These are phyloP conservation scores for Paxillus ammoniavirescens DNA, from an alignment of 768 basidiomycete genomes.

Conservation along the genomic window DNA sequence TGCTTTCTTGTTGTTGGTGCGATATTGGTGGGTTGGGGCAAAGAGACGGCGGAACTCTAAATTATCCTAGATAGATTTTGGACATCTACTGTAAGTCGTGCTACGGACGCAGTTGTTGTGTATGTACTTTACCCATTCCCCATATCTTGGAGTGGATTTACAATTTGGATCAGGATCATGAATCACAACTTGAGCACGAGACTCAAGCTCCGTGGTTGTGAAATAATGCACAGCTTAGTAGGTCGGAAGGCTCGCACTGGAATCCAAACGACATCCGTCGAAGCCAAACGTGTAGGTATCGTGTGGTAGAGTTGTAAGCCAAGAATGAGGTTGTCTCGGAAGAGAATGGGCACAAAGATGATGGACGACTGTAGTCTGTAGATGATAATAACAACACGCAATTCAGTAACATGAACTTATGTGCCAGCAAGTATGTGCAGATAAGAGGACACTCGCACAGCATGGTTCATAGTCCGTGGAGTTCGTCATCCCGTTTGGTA, in stretches of 20 bases:
- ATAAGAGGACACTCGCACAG: neutral
- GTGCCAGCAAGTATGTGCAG: neutral
- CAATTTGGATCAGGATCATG: too few relatives aligned
- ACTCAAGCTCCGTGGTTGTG: too few relatives aligned
- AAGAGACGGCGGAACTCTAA: constrained; percentile 37
- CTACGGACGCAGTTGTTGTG: too few relatives aligned
- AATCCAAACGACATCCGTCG: too few relatives aligned
- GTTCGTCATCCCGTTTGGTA: constrained; percentile 39
- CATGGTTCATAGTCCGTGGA: constrained; percentile 1
- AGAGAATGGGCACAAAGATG: neutral
- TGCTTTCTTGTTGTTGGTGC: constrained; percentile 46
- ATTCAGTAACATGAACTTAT: neutral
- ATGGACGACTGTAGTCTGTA: neutral
- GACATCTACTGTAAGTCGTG: neutral
- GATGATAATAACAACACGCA: neutral
- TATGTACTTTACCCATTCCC: too few relatives aligned
- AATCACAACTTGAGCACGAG: too few relatives aligned
- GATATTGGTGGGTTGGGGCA: constrained; percentile 64
- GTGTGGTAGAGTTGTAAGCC: neutral
- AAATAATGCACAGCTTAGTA: too few relatives aligned
- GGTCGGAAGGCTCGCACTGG: too few relatives aligned
- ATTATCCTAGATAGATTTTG: neutral
- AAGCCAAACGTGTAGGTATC: too few relatives aligned
- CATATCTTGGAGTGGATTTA: too few relatives aligned
- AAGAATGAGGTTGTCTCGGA: neutral